These are phyloP conservation scores for Xylaria sp. DNA, from an alignment of 2,329 filamentous ascomycete genomes.

Conservation along the genomic window DNA sequence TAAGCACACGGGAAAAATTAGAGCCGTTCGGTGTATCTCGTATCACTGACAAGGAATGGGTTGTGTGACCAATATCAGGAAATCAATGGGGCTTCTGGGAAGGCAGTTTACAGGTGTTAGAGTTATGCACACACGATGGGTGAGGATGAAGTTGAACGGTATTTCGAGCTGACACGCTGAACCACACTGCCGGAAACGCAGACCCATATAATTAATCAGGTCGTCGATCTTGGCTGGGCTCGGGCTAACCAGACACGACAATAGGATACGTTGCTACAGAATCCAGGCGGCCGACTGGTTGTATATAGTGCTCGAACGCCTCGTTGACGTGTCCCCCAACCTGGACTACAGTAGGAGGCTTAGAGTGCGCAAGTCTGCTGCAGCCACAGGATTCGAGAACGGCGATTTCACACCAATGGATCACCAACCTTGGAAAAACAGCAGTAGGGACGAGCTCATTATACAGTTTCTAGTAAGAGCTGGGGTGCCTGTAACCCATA, in stretches of 20 bases:
- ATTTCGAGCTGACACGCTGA: constrained; percentile 4
- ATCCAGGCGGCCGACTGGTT: constrained; percentile 2
- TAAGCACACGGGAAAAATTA: background rate
- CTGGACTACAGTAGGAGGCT: constrained; percentile 9
- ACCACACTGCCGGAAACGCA: constrained; percentile 21
- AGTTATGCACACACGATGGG: constrained; percentile 5
- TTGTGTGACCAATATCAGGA: background rate
- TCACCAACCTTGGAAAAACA: constrained; percentile 10
- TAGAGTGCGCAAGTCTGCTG: constrained; percentile 4
- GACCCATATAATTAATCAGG: constrained; percentile 24
- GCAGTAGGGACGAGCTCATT: constrained; percentile 5
- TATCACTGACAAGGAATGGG: background rate
- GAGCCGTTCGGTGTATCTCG: background rate
- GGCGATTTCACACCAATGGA: constrained; percentile 15
- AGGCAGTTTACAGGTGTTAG: background rate
- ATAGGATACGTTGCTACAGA: background rate
- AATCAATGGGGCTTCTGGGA: constrained; percentile 7
- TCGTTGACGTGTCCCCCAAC: constrained; percentile 16
- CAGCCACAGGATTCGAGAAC: constrained; percentile 6
- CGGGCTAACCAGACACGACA: constrained; percentile 11
- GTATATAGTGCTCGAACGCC: constrained; percentile 19
- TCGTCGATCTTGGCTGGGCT: constrained; percentile 6
- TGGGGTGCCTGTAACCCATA: background rate
- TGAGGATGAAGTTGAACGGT: background rate
- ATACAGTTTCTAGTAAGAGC: background rate